Base-by-base conservation (phyloP, 2,329 filamentous ascomycete species). In the Xylariales sp. region DNA sequence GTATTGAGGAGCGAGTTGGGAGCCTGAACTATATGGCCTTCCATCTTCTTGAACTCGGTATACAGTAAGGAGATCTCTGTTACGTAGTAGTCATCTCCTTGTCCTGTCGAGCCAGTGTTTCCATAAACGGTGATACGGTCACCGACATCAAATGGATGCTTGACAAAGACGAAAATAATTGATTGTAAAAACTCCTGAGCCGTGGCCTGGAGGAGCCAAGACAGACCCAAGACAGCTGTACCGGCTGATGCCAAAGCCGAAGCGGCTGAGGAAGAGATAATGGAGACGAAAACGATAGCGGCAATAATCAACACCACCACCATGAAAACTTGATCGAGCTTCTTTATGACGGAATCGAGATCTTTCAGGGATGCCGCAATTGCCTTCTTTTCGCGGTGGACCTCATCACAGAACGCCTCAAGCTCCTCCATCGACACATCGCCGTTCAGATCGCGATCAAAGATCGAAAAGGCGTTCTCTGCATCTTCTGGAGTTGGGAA, bases 21-120 rank as follows among this genome's bases (percentile, higher is more conserved):
- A 1, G 91, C 91, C 61, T 96, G 91, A 1, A 97, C 91, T 17
- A 96, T 84, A 52, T 96, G 90, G 2, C 91, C 91, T 61, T 96
- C 85, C 86, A 96, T 91, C 70, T 96, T 96, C 73, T 96, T 96
- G 70, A 96, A 96, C 55, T 96, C 91, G 12, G 91, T 97, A 59
- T 93, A 97, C 13, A 96, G 74, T 2, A 97, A 73, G 2, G 88
- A 85, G 39, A 97, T 94, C 55, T 95, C 88, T 38, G 94, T 95
- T 38, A 97, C 90, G 48, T 95, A 96, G 63, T 95, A 97, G 53
- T 96, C 91, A 51, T 96, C 91, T 31, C 90, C 90, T 24, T 75
- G 78, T 55, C 88, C 74, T 13, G 74, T 59, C n/a, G 81, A 74
- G 43, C 91, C 91, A 1, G 88, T 88, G 52, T 89, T 94, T 38